phyloP scores from a whole-genome alignment of 2,329 filamentous ascomycete species.

The Decorospora gaudefroyi region DNA sequence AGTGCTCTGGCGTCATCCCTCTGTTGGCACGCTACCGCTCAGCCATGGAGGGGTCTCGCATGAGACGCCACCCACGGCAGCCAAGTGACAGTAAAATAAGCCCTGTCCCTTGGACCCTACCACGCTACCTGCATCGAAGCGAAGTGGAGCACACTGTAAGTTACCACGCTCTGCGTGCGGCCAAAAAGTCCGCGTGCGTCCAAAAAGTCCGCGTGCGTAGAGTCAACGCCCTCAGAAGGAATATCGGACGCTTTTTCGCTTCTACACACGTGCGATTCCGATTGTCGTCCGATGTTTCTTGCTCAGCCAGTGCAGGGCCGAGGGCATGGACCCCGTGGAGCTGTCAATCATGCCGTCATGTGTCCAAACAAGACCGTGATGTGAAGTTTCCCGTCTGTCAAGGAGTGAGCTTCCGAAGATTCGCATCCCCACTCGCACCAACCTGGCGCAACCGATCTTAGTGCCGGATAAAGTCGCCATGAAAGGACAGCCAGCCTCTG shows the following conservation, averaged over 20 bases:
- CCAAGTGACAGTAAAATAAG: conserved; percentile 26
- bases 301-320: too few relatives aligned
- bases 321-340: too few relatives aligned
- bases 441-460: conserved; percentile 22
- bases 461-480: conserved; percentile 30
- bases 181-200: too few relatives aligned
- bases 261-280: too few relatives aligned
- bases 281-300: too few relatives aligned
- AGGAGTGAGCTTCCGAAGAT: conserved; percentile 26
- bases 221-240: too few relatives aligned
- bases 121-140: conserved; percentile 20
- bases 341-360: too few relatives aligned
- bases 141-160: conserved; percentile 30
- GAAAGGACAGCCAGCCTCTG: conserved; percentile 37
- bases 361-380: conserved; percentile 26
- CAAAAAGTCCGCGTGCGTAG: too few relatives aligned
- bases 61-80: conserved; percentile 42
- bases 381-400: conserved; percentile 23
- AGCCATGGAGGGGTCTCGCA: conserved; percentile 28
- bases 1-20: conserved; percentile 40
- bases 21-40: conserved; percentile 21
- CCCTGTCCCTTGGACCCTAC: conserved; percentile 26
- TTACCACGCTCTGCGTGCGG: too few relatives aligned
- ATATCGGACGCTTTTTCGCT: too few relatives aligned
- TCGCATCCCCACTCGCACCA: conserved; percentile 28